Evolutionary conservation across 2,329 filamentous ascomycete species (phyloP), one percentile per base, ranked within the genome.

Genomic region (Penicillium sp.): DNA sequence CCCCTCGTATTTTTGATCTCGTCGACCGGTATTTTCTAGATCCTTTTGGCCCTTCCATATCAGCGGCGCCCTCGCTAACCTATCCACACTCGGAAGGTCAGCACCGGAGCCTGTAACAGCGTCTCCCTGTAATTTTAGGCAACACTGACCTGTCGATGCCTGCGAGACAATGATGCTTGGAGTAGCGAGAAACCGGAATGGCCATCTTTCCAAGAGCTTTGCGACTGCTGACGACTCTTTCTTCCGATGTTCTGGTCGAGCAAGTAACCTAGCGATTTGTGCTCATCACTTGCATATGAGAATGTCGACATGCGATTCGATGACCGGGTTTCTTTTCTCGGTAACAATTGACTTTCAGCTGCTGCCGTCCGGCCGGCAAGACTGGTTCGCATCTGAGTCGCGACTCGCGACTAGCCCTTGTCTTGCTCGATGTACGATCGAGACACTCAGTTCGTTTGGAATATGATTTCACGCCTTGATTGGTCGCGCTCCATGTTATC

Each of bases 321-420:
- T 46, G 61, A 60, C 58, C 44, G 49, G 50, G 38, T 49, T 30
- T 26, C 45, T 48, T 46, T 21, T 26, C 45, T n/a, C 23, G 45
- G 61, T 60, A 66, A 57, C 63, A 55, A 56, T 57, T 61, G 30
- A 44, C 38, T 65, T 67, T 67, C 64, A 69, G 66, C 67, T 69
- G 66, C 61, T 62, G 60, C 66, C 65, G 60, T 62, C 60, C 62
- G 53, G 63, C 56, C 59, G 54, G 61, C 63, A 66, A 68, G 45
- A 61, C 53, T 63, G 63, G 64, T 62, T 64, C 60, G 59, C 66
- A 61, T 59, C 47, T 45, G 56, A 58, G 48, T 56, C 15, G 30
- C 45, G 35, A 41, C 29, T 47, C 35, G 59, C 38, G 31, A 54
- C 41, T 54, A 15, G 7, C 1, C 35, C 35, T 41, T 41, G 35